phyloP scores from a whole-genome alignment of 2,329 filamentous ascomycete genomes.

The Arthrobotrys conoides region DNA sequence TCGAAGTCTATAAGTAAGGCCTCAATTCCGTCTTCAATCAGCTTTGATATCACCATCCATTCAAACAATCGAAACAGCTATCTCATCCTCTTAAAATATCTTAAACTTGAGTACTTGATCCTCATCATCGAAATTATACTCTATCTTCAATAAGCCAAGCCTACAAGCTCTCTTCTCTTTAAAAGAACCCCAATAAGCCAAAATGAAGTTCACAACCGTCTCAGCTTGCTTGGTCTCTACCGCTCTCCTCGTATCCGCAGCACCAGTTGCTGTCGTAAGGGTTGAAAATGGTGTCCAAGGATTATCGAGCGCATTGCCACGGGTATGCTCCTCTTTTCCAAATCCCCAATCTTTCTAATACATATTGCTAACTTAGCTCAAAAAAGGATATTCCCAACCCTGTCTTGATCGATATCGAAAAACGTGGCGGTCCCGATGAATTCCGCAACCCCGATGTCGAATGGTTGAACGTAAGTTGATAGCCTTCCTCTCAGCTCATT shows the following conservation, averaged over 20 bases:
- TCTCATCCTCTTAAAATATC: too few relatives aligned
- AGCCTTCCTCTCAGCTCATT: neutral
- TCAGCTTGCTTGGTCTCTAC: slow-evolving; percentile 25
- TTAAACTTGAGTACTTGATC: neutral
- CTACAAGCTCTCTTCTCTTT: neutral
- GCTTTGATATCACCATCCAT: neutral
- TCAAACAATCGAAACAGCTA: neutral
- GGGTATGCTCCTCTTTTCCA: neutral
- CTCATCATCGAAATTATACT: neutral
- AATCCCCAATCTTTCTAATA: neutral
- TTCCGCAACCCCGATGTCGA: slow-evolving; percentile 3
- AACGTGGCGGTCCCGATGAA: slow-evolving; percentile 10
- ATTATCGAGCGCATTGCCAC: slow-evolving; percentile 8
- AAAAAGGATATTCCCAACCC: slow-evolving; percentile 1
- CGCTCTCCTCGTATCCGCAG: neutral
- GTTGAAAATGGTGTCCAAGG: neutral
- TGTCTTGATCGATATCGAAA: neutral
- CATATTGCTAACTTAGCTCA: neutral
- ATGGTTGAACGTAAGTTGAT: slow-evolving; percentile 6
- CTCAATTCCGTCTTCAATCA: slow-evolving; percentile 1
- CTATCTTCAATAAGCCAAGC: neutral
- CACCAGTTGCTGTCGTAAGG: slow-evolving; percentile 9
- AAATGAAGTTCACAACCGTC: slow-evolving; percentile 35
- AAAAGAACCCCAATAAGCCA: neutral
- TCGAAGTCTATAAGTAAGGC: slow-evolving; percentile 9